Conservation (phyloP, 2,329 filamentous ascomycete species). For the Arthroderma uncinatum region DNA sequence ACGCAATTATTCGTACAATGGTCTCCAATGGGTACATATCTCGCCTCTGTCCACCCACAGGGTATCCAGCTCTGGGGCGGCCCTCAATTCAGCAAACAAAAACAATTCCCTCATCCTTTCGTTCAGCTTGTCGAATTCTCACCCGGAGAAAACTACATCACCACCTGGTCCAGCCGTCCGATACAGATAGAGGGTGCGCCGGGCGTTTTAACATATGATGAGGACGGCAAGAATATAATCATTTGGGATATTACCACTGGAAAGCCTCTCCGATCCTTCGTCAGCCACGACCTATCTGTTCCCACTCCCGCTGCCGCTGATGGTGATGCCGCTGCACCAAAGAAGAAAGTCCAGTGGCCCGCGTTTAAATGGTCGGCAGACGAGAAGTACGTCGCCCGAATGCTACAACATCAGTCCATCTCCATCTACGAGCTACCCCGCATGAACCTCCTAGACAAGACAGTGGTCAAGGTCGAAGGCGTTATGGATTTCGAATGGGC, state of each 20-base stretch:
- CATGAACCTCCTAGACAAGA: slow-evolving; percentile 85
- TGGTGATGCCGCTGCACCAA: slow-evolving; percentile 50
- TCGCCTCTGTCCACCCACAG: slow-evolving; percentile 89
- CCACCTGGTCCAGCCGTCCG: slow-evolving; percentile 91
- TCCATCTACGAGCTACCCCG: slow-evolving; percentile 80
- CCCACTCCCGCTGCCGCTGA: slow-evolving; percentile 49
- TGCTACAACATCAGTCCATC: slow-evolving; percentile 79
- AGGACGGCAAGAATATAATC: slow-evolving; percentile 98
- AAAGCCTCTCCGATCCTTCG: slow-evolving; percentile 84
- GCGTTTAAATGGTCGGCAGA: slow-evolving; percentile 99
- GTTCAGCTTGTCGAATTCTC: slow-evolving; percentile 97
- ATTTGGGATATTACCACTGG: slow-evolving; percentile 93
- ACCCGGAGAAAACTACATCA: slow-evolving; percentile 80
- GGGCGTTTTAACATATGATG: slow-evolving; percentile 72
- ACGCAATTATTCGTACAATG: slow-evolving; percentile 97
- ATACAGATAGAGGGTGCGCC: slow-evolving; percentile 86
- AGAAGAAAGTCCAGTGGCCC: slow-evolving; percentile 95
- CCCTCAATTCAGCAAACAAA: slow-evolving; percentile 74
- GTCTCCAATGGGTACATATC: slow-evolving; percentile 88
- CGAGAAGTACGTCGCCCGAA: slow-evolving; percentile 89
- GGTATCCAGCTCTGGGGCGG: slow-evolving; percentile 98
- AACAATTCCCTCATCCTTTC: slow-evolving; percentile 86
- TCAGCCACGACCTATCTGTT: slow-evolving; percentile 61
- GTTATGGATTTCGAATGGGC: slow-evolving; percentile 98
- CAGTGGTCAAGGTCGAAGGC: slow-evolving; percentile 88